Percentiles rank a stretch among this genome's conserved stretches.
These are phyloP conservation scores for Penicillium expansum DNA, from an alignment of 2,329 filamentous ascomycete genomes.

Conservation along the genomic window DNA sequence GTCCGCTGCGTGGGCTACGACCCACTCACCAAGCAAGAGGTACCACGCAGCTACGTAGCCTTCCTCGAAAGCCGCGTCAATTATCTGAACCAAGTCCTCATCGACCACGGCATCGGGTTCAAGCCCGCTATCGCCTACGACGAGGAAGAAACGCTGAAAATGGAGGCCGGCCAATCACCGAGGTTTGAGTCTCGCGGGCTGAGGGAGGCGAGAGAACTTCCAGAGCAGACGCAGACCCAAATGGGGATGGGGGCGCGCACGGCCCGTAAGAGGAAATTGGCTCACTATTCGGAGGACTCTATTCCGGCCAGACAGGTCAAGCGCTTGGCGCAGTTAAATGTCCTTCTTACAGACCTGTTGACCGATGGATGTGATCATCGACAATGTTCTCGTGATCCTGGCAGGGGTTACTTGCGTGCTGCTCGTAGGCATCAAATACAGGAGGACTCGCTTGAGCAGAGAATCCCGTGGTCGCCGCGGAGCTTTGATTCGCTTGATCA, in stretches of 20 bases:
- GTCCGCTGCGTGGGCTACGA: conserved; percentile 85
- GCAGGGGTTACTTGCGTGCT: not conserved
- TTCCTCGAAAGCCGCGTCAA: conserved; percentile 77
- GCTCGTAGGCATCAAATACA: not conserved
- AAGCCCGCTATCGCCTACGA: conserved; percentile 64
- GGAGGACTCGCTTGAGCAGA: not conserved
- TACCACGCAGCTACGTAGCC: conserved; percentile 78
- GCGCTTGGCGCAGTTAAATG: conserved; percentile 4
- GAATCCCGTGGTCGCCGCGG: conserved; percentile 3
- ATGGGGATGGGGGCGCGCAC: not conserved
- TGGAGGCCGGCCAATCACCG: not conserved
- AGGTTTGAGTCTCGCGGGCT: not conserved
- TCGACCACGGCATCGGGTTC: conserved; percentile 62
- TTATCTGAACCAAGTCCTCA: conserved; percentile 69
- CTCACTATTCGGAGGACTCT: not conserved
- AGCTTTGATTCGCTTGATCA: conserved; percentile 5
- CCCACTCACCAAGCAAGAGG: conserved; percentile 86
- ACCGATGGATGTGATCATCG: conserved; percentile 1
- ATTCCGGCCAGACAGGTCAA: conserved; percentile 2
- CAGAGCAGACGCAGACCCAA: not conserved
- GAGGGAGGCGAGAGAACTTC: not conserved
- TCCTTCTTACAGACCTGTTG: conserved; percentile 4
- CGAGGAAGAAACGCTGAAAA: conserved; percentile 31
- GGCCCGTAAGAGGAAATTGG: conserved; percentile 1
- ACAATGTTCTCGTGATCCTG: not conserved